A percentile compares a stretch with the other conserved stretches of the same genome.
Conservation (phyloP, 768 basidiomycete genomes). For the Podaxis rugospora region DNA sequence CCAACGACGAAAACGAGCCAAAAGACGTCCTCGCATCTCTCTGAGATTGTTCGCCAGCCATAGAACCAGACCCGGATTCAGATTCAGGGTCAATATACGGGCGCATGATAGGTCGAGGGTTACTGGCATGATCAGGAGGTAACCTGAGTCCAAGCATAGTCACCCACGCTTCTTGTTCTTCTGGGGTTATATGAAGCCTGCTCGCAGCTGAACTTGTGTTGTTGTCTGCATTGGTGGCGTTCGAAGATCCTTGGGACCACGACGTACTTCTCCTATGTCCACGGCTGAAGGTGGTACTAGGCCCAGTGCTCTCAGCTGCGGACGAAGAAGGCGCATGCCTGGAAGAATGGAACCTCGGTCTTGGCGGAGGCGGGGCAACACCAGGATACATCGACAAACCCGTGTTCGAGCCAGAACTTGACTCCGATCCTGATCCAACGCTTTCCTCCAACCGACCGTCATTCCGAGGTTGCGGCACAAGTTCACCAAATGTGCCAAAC, state of each 20-base stretch:
- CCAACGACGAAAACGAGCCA: constrained; percentile 5
- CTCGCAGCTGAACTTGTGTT: neutral
- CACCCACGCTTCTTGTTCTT: neutral
- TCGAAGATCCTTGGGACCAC: neutral
- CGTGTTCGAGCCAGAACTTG: neutral
- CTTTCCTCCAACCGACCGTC: neutral
- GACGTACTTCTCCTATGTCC: constrained; percentile 4
- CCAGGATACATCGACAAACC: constrained; percentile 1
- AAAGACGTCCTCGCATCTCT: neutral
- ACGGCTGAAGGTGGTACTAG: neutral
- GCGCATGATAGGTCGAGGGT: neutral
- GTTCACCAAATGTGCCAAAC: too few relatives aligned
- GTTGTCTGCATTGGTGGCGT: neutral
- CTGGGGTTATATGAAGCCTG: neutral
- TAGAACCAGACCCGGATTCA: neutral
- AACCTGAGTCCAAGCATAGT: neutral
- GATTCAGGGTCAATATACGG: neutral
- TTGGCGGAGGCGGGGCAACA: constrained; percentile 3
- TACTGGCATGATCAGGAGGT: neutral
- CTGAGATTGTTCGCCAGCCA: neutral
- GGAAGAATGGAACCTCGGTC: constrained; percentile 3
- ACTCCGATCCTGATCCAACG: neutral
- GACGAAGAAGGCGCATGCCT: neutral
- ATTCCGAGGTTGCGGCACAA: neutral
- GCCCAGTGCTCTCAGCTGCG: neutral